Percentiles rank a stretch among this genome's conserved stretches.
phyloP scores from a whole-genome alignment of 192 early-diverging fungal genomes.

The Coemansia sp. region DNA sequence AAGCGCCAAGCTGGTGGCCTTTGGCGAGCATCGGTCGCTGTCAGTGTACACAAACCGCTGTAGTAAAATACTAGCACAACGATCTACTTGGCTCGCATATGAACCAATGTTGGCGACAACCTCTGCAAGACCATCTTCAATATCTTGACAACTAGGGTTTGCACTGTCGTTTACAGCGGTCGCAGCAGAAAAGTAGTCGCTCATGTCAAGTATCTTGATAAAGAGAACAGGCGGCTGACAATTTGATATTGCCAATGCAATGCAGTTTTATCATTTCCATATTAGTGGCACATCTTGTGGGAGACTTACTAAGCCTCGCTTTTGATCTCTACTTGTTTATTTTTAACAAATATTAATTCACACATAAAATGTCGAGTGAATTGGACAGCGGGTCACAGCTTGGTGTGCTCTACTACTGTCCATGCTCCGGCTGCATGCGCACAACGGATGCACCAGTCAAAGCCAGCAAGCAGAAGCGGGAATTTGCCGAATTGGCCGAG shows the following conservation, averaged over 20 bases:
- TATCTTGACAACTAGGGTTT: background rate
- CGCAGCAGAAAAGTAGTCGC: background rate
- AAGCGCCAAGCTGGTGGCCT: slow-evolving; percentile 28
- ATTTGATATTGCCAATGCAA: background rate
- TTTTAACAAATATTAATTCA: background rate
- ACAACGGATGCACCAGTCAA: slow-evolving; percentile 5
- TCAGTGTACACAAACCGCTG: slow-evolving; percentile 38
- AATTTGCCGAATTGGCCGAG: background rate
- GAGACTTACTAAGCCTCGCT: background rate
- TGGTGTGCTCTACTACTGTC: slow-evolving; percentile 42
- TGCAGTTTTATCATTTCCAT: background rate
- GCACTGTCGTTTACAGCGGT: background rate
- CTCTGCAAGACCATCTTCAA: slow-evolving; percentile 27
- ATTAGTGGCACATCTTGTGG: slow-evolving; percentile 2
- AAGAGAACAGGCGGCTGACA: background rate
- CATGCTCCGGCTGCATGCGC: slow-evolving; percentile 25
- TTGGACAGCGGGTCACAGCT: slow-evolving; percentile 3
- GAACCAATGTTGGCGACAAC: slow-evolving; percentile 8
- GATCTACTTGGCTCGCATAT: slow-evolving; percentile 2
- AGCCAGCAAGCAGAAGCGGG: background rate
- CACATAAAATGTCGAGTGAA: background rate
- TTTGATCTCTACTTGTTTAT: slow-evolving; percentile 5
- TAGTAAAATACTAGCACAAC: slow-evolving; percentile 9
- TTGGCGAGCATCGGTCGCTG: slow-evolving; percentile 21
- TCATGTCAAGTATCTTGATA: background rate